A percentile compares a stretch with the other conserved stretches of the same genome.
phyloP scores from a whole-genome alignment of 306 rosid species.

The Cajanus cajan region DNA sequence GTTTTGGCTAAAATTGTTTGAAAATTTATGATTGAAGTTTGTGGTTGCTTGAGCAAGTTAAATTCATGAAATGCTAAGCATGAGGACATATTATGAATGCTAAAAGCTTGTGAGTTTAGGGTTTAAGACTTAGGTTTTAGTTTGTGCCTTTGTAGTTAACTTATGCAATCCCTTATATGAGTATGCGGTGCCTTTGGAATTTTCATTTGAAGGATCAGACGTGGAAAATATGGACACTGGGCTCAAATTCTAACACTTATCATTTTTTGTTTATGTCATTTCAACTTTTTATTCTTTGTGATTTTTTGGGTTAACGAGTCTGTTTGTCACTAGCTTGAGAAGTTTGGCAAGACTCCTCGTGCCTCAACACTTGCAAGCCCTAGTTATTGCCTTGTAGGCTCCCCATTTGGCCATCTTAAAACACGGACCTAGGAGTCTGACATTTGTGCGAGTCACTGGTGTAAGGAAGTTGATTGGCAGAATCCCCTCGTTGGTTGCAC shows the following conservation, averaged over 20 bases:
- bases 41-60: background rate
- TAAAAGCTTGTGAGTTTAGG: background rate
- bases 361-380: no score
- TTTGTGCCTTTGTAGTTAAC: constrained; percentile 16
- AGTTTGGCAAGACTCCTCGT: background rate
- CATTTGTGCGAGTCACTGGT: no score
- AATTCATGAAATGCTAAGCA: background rate
- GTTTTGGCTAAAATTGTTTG: background rate
- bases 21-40: background rate
- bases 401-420: no score
- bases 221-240: background rate
- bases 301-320: background rate
- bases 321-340: constrained; percentile 11
- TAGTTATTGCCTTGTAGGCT: no score
- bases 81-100: background rate
- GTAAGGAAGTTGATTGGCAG: no score
- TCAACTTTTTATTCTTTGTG: background rate
- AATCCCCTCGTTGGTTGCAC: no score
- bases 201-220: constrained; percentile 3
- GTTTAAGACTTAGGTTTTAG: background rate
- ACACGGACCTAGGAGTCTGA: no score
- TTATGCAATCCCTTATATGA: background rate
- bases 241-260: background rate
- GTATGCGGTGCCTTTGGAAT: background rate
- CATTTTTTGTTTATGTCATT: background rate